Evolutionary conservation across 2,329 filamentous ascomycete genomes (phyloP), one percentile per base, ranked within the genome.

Genomic region (Paraphoma chrysanthemicola): DNA sequence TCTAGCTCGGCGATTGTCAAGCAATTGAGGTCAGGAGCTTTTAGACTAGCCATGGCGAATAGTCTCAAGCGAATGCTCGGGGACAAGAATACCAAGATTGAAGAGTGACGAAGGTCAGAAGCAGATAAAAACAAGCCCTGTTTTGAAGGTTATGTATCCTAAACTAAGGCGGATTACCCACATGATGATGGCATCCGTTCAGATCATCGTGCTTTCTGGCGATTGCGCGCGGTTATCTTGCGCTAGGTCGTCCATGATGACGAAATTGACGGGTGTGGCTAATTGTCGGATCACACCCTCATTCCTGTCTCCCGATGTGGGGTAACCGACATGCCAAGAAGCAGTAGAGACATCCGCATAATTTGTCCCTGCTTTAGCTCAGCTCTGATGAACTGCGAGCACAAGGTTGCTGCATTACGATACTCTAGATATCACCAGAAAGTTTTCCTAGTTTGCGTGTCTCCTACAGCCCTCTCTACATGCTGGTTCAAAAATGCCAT

Each of bases 1-100:
- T 70, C 63, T 14, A 72, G 58, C 18, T 72, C 70, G 9, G 50
- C 46, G 23, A 72, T 72, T 3, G 63, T 72, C 1, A 72, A 59
- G 51, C 70, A 72, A 14, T 72, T 64, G 51, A 71, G 60, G 16
- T 72, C 64, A 28, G 55, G 61, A 2, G 53, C 52, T 31, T 60
- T 63, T 42, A 59, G 56, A 41, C 56, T 53, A 14, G 66, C 18
- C 66, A 68, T 68, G 6, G 6, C 57, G 33, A 12, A 14, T 2
- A 14, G 14, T 14, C 14, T 36, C 14, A 36, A 14, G 33, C 23
- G 23, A 23, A 23, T 23, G 23, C 23, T 23, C 23, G 23, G 5
- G 23, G 23, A 23, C 23, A 23, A 23, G 23, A 23, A 23, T 23
- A 3, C 23, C 3, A 23, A 23, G 23, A 23, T 23, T n/a, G n/a